These are phyloP conservation scores for Aspergillus panamensis DNA, from an alignment of 495 filamentous ascomycete genomes.

Conservation along the genomic window DNA sequence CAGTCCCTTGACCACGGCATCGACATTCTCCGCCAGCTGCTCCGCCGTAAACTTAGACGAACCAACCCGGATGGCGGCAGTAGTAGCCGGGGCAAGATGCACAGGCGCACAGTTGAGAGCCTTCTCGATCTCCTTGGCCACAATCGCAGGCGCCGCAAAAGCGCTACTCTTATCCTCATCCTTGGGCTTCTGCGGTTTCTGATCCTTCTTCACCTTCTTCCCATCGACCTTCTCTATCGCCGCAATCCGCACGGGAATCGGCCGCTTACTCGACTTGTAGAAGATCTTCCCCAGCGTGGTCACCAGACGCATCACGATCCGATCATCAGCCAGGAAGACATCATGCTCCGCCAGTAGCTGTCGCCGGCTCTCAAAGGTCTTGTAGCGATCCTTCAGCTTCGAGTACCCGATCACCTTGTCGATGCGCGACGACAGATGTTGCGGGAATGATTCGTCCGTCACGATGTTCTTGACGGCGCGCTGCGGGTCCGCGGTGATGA, in stretches of 20 bases:
- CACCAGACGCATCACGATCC: conserved; percentile 74
- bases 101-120: conserved; percentile 68
- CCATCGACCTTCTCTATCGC: conserved; percentile 62
- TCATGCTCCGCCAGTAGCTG: conserved; percentile 82
- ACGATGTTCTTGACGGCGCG: conserved; percentile 85
- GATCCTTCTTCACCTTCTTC: conserved; percentile 57
- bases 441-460: conserved; percentile 69
- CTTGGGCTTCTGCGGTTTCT: conserved; percentile 35
- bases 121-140: conserved; percentile 69
- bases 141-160: conserved; percentile 46
- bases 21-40: conserved; percentile 74
- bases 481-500: conserved; percentile 85
- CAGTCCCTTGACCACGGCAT: conserved; percentile 62
- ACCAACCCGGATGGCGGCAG: conserved; percentile 66
- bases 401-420: conserved; percentile 74
- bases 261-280: conserved; percentile 80
- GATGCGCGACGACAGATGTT: conserved; percentile 65
- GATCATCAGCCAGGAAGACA: conserved; percentile 82
- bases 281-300: conserved; percentile 79
- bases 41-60: conserved; percentile 67
- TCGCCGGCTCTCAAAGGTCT: conserved; percentile 78
- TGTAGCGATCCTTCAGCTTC: conserved; percentile 83
- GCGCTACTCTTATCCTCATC: conserved; percentile 32
- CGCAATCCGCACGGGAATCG: conserved; percentile 75
- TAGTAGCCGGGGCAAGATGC: conserved; percentile 63